phyloP scores from a whole-genome alignment of 495 filamentous ascomycete genomes.

The Cercophora newfieldiana region DNA sequence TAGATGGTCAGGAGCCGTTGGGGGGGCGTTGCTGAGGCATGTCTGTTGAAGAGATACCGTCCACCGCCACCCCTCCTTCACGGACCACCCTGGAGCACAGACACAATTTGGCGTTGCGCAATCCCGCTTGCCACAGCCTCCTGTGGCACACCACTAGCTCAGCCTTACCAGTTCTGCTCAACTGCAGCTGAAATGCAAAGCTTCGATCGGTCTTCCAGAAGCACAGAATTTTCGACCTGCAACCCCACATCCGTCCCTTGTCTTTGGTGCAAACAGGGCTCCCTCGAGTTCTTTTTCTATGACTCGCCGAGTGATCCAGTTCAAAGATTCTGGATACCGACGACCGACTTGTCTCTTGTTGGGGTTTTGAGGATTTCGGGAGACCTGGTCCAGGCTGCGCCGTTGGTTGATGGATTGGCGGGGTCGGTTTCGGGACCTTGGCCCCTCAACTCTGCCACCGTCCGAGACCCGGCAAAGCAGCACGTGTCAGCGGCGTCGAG shows the following conservation, averaged over 20 bases:
- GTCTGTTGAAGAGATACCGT: no score
- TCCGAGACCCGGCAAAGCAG: background rate
- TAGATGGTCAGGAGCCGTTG: no score
- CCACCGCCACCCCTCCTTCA: background rate
- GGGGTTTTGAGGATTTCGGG: background rate
- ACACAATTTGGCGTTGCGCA: constrained; percentile 2
- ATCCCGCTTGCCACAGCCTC: constrained; percentile 15
- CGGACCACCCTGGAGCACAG: constrained; percentile 10
- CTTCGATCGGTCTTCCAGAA: constrained; percentile 30
- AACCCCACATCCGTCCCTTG: constrained; percentile 8
- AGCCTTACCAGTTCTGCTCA: constrained; percentile 33
- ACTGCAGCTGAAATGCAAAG: constrained; percentile 20
- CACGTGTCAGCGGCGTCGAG: no score
- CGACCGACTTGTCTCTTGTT: no score
- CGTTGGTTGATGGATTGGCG: background rate
- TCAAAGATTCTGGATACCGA: background rate
- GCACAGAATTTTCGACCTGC: constrained; percentile 7
- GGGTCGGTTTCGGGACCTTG: background rate
- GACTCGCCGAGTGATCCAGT: no score
- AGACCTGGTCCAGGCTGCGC: background rate
- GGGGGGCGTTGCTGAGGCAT: no score
- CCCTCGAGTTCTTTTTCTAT: background rate
- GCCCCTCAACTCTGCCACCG: background rate
- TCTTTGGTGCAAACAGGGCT: background rate
- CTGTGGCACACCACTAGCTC: constrained; percentile 25